Evolutionary conservation across 805 yeast species (phyloP), one percentile per base, ranked within the genome.

Genomic region (Candida ovalis): DNA sequence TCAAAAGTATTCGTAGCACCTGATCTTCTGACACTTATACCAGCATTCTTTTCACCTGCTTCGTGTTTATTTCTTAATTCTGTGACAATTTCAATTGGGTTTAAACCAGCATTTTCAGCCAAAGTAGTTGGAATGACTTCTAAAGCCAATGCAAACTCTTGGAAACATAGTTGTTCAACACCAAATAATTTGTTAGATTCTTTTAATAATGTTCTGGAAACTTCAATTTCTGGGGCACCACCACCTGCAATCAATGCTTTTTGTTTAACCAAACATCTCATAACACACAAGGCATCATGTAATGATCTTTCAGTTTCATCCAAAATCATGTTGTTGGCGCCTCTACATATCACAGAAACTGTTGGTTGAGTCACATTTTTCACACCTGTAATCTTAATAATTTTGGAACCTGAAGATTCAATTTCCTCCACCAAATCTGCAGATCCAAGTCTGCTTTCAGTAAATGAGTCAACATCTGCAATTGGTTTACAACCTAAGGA

Each of bases 251-350:
- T 90, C 63, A 87, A 73, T 1, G 91, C 96, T 62, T 80, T 85
- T 66, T 88, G 89, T 64, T 89, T 88, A 24, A 90, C 96, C 47
- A 89, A 74, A 70, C 96, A 86, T 66, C 96, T 73, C 53, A 86
- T 76, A 47, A 92, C 99, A 77, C 99, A 94, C 49, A 94, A 77
- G 0, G 99, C 98, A 69, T 94, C 99, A 63, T 94, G 99, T 54
- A 94, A 74, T 3, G 98, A 91, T 71, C 99, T 84, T 67, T 94
- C 99, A 35, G 98, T 83, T 73, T 94, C 99, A 69, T 94, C 99
- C 49, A 94, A 74, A 45, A 92, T 84, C 72, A 89, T 79, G 53
- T 77, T 77, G 68, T 94, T 94, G 47, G 98, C 97, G 58, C 99
- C 99, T 67, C 99, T 85, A 56, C 95, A 86, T 43, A 94, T 81